phyloP scores from a whole-genome alignment of 768 basidiomycete species.

The Tylopilus felleus region DNA sequence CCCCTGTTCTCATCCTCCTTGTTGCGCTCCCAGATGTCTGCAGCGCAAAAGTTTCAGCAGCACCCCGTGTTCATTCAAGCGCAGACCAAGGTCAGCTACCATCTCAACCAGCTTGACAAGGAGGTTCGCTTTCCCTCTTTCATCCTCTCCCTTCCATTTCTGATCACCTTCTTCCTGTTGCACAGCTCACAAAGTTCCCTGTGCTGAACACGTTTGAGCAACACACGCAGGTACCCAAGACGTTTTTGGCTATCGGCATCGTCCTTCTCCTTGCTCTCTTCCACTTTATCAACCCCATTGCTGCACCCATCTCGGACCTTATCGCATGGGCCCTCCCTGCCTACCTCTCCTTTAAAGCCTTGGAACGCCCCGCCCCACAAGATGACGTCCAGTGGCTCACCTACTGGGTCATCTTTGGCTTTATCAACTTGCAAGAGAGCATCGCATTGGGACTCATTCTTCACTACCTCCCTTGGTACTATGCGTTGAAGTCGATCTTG shows the following conservation, averaged over 20 bases:
- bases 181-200: constrained; percentile 81
- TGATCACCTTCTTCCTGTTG: neutral
- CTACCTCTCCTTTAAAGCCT: constrained; percentile 91
- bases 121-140: constrained; percentile 57
- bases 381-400: constrained; percentile 97
- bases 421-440: constrained; percentile 89
- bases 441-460: constrained; percentile 80
- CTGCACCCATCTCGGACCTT: constrained; percentile 88
- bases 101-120: constrained; percentile 90
- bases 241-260: constrained; percentile 78
- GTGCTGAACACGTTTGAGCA: constrained; percentile 80
- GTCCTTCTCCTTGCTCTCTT: constrained; percentile 64
- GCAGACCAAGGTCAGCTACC: constrained; percentile 76
- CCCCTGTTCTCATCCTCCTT: neutral
- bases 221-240: constrained; percentile 90
- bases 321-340: constrained; percentile 95
- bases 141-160: neutral
- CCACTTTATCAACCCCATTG: constrained; percentile 88
- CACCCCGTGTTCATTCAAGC: constrained; percentile 86
- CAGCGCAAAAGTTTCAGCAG: constrained; percentile 78
- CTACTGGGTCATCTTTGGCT: constrained; percentile 95
- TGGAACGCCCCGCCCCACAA: constrained; percentile 78
- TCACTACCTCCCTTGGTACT: constrained; percentile 95
- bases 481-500: constrained; percentile 86
- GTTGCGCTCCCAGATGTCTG: constrained; percentile 55